Percentiles rank a stretch among this genome's conserved stretches.
Conservation (phyloP, 1,284 basidiomycete genomes). For the Trametes polyzona region DNA sequence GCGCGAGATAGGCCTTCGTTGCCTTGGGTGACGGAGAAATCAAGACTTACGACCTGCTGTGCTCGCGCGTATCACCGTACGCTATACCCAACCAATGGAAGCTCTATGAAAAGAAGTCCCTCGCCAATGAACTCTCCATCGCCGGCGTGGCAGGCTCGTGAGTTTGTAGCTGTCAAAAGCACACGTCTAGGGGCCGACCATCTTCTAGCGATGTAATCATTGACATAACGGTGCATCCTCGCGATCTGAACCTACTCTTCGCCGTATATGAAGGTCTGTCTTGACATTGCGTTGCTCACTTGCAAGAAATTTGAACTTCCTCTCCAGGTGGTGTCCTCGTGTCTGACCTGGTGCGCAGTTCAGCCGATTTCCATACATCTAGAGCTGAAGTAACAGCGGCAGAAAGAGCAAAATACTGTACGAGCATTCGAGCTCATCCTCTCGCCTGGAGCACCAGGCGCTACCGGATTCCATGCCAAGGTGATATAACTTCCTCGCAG, state of each 20-base stretch:
- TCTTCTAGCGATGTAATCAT: constrained; percentile 51
- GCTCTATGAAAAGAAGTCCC: constrained; percentile 70
- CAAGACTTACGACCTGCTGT: constrained; percentile 72
- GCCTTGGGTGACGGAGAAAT: constrained; percentile 61
- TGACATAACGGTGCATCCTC: constrained; percentile 76
- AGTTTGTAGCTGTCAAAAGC: too few species aligned
- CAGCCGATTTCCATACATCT: not conserved
- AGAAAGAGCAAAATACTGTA: constrained; percentile 63
- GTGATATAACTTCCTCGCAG: constrained; percentile 36
- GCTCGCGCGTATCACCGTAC: constrained; percentile 66
- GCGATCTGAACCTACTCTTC: constrained; percentile 81
- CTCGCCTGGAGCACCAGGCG: constrained; percentile 82
- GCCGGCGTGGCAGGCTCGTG: constrained; percentile 47
- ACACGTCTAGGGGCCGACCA: too few species aligned
- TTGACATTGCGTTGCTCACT: not conserved
- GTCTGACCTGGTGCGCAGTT: constrained; percentile 66
- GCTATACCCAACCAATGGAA: constrained; percentile 77
- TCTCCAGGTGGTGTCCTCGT: constrained; percentile 70
- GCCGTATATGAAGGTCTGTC: constrained; percentile 78
- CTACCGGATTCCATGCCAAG: constrained; percentile 59
- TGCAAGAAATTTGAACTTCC: not conserved
- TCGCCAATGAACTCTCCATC: constrained; percentile 57
- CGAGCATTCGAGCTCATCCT: constrained; percentile 71
- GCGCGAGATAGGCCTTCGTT: constrained; percentile 57
- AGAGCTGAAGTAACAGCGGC: not conserved